Conservation (phyloP, 148 eudicot genomes). For the Vaccinium vitisidaea region DNA sequence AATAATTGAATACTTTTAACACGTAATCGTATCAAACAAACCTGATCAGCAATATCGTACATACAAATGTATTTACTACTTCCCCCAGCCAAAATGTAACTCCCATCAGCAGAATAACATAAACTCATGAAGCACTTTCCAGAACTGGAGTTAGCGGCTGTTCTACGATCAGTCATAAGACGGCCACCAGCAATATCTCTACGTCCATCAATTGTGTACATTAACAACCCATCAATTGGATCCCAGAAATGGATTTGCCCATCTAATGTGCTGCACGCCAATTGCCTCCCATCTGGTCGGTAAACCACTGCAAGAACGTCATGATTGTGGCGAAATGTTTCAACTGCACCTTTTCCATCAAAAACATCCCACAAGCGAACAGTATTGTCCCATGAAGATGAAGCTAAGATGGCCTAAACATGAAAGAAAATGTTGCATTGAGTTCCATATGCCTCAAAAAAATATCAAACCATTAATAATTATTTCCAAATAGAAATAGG, state of each 20-base stretch:
- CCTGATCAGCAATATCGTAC: conserved; percentile 99
- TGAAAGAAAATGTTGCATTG: conserved; percentile 2
- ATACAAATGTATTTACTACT: conserved; percentile 91
- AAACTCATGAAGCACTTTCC: conserved; percentile 93
- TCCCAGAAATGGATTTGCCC: conserved; percentile 97
- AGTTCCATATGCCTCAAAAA: neutral
- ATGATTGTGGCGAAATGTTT: conserved; percentile 85
- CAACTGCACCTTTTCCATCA: conserved; percentile 92
- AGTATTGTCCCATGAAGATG: conserved; percentile 97
- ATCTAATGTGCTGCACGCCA: conserved; percentile 93
- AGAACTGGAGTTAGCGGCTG: conserved; percentile 85
- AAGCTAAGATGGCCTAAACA: conserved; percentile 75
- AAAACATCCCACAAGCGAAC: conserved; percentile 95
- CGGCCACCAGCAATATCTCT: conserved; percentile 97
- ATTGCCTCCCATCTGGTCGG: conserved; percentile 97
- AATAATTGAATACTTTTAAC: neutral
- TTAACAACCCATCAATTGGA: conserved; percentile 71
- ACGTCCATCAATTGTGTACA: conserved; percentile 92
- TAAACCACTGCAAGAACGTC: conserved; percentile 96
- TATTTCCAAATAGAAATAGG: neutral
- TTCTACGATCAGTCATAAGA: conserved; percentile 87
- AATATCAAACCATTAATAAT: neutral
- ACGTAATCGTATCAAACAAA: conserved; percentile 24
- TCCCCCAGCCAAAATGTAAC: conserved; percentile 95
- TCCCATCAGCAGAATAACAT: conserved; percentile 97